Conservation (phyloP, 805 yeast species). For the Yarrowia sp. region DNA sequence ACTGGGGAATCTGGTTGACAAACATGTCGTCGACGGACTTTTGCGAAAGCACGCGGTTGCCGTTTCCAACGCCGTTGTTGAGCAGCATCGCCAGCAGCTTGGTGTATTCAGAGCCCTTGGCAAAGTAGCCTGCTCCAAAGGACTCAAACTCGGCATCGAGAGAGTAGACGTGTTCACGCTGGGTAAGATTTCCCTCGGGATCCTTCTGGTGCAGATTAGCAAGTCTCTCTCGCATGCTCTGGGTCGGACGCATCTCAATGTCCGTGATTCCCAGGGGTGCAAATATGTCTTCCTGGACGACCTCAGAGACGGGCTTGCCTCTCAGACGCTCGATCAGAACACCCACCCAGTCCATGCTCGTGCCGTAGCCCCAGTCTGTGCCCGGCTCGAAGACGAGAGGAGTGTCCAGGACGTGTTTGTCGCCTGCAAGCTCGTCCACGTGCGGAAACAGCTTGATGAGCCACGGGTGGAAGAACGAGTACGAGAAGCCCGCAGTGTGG, state of each 20-base stretch:
- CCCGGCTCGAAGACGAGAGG: conserved; percentile 44
- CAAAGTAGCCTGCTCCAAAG: conserved; percentile 49
- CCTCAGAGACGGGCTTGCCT: conserved; percentile 37
- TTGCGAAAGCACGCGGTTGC: conserved; percentile 37
- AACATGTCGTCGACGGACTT: conserved; percentile 41
- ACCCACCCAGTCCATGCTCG: conserved; percentile 44
- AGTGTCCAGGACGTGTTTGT: conserved; percentile 30
- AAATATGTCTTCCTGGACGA: conserved; percentile 33
- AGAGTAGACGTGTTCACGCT: background rate
- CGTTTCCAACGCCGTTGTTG: conserved; percentile 45
- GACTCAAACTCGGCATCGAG: conserved; percentile 15
- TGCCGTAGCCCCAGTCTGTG: conserved; percentile 41
- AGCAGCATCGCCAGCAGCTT: conserved; percentile 44
- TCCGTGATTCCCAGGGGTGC: conserved; percentile 39
- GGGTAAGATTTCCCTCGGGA: conserved; percentile 28
- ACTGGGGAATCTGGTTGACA: conserved; percentile 40
- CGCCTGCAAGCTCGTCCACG: conserved; percentile 30
- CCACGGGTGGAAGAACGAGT: conserved; percentile 36
- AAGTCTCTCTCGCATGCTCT: conserved; percentile 30
- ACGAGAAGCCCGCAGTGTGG: conserved; percentile 44
- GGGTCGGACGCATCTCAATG: conserved; percentile 36
- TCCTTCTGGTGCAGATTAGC: conserved; percentile 35
- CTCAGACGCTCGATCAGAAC: conserved; percentile 36
- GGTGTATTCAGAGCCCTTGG: conserved; percentile 44
- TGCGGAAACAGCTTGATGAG: conserved; percentile 29